Evolutionary conservation across 257 asterid genomes (phyloP).

Genomic region (Catharanthus roseus): DNA sequence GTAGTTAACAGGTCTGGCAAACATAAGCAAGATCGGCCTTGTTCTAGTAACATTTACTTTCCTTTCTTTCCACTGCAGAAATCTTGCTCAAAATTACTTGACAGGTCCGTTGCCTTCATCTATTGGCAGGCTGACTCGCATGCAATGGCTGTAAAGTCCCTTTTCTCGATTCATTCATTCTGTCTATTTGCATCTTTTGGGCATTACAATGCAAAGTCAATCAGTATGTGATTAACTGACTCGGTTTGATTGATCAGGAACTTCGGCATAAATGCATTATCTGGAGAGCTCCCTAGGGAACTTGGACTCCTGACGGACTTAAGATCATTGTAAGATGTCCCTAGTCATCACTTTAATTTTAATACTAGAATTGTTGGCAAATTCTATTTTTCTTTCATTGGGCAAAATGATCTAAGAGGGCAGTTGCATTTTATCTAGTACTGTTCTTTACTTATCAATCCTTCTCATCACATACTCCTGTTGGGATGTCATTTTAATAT

Average conservation of each 20-base stretch:
- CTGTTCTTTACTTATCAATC: not conserved
- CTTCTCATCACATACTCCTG: not conserved
- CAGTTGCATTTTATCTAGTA: not conserved
- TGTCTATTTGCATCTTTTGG: not conserved
- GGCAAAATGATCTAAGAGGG: not conserved
- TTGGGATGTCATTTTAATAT: not conserved
- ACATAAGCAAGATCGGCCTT: not conserved
- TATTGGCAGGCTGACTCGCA: conserved; percentile 46
- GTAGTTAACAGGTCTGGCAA: not conserved
- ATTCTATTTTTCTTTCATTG: not conserved
- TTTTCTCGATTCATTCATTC: not conserved
- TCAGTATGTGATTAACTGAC: conserved; percentile 1
- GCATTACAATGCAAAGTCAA: not conserved
- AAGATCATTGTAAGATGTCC: conserved; percentile 42
- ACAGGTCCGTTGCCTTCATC: conserved; percentile 58
- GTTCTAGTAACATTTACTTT: not conserved
- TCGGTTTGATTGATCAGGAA: conserved; percentile 31
- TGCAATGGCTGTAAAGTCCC: conserved; percentile 57
- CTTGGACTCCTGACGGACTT: conserved; percentile 56
- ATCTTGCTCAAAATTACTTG: conserved; percentile 51
- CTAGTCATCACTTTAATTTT: not conserved
- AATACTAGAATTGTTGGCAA: not conserved
- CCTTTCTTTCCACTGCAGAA: conserved; percentile 32
- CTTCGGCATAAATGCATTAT: conserved; percentile 51
- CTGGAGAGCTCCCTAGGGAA: conserved; percentile 68